These are phyloP conservation scores for Talaromyces sp. DNA, from an alignment of 2,329 filamentous ascomycete genomes.

Conservation along the genomic window DNA sequence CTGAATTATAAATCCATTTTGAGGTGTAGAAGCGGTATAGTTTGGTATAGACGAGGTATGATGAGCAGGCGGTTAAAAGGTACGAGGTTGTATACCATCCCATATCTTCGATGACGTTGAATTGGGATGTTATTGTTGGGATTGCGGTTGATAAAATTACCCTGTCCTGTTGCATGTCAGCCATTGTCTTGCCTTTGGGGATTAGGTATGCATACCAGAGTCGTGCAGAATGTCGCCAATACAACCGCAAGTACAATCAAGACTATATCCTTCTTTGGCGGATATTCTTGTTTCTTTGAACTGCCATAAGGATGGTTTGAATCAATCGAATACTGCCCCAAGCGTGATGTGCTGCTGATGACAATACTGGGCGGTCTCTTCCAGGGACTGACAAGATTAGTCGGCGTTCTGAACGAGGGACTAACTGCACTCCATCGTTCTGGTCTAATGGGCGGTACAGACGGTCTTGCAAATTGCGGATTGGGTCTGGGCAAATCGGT, in stretches of 20 bases:
- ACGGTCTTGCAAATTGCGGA: neutral
- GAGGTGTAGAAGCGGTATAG: constrained; percentile 37
- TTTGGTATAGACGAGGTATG: constrained; percentile 39
- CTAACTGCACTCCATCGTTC: neutral
- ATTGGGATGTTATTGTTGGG: constrained; percentile 44
- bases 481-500: neutral
- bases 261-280: neutral
- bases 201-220: neutral
- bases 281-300: neutral
- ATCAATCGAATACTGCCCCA: neutral
- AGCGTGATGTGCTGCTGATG: neutral
- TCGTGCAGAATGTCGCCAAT: constrained; percentile 5
- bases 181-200: too few species aligned
- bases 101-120: constrained; percentile 42
- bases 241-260: neutral
- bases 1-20: constrained; percentile 37
- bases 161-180: constrained; percentile 22
- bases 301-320: neutral
- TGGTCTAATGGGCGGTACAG: neutral
- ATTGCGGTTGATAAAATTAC: constrained; percentile 43
- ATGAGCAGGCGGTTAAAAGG: constrained; percentile 38
- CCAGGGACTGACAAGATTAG: neutral
- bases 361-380: constrained; percentile 1
- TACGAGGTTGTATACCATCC: constrained; percentile 46
- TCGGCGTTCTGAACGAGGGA: constrained; percentile 11